phyloP scores from a whole-genome alignment of 805 yeast genomes.

The Metschnikowia cubensis region DNA sequence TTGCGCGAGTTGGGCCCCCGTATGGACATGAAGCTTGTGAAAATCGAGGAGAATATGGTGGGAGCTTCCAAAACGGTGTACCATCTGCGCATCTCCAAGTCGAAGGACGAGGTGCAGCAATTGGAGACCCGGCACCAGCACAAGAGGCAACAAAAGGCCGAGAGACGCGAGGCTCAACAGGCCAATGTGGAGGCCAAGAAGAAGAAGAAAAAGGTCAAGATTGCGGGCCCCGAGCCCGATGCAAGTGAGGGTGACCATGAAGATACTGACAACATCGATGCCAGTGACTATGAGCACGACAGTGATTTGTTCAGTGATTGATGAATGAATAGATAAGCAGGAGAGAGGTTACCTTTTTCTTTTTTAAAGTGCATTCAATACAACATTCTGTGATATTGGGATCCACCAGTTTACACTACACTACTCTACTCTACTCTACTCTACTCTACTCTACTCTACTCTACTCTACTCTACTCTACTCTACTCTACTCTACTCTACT shows the following conservation, averaged over 20 bases:
- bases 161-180: conserved; percentile 73
- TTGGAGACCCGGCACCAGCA: conserved; percentile 66
- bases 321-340: neutral
- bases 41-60: conserved; percentile 84
- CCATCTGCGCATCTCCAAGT: conserved; percentile 67
- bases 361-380: too few relatives aligned
- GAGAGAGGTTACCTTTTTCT: too few relatives aligned
- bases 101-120: conserved; percentile 53
- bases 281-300: conserved; percentile 43
- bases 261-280: conserved; percentile 18
- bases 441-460: too few relatives aligned
- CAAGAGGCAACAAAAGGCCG: conserved; percentile 57
- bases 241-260: neutral
- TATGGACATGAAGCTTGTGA: conserved; percentile 65
- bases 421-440: too few relatives aligned
- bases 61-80: conserved; percentile 86
- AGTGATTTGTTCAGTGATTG: conserved; percentile 38
- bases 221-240: neutral
- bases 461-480: too few relatives aligned
- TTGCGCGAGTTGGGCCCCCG: conserved; percentile 93
- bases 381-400: neutral
- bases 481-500: too few relatives aligned
- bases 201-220: conserved; percentile 65
- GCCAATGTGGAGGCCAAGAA: conserved; percentile 73
- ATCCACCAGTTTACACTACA: too few relatives aligned